Conservation (phyloP, 2,329 filamentous ascomycete genomes). For the Rasamsonia emersonii region DNA sequence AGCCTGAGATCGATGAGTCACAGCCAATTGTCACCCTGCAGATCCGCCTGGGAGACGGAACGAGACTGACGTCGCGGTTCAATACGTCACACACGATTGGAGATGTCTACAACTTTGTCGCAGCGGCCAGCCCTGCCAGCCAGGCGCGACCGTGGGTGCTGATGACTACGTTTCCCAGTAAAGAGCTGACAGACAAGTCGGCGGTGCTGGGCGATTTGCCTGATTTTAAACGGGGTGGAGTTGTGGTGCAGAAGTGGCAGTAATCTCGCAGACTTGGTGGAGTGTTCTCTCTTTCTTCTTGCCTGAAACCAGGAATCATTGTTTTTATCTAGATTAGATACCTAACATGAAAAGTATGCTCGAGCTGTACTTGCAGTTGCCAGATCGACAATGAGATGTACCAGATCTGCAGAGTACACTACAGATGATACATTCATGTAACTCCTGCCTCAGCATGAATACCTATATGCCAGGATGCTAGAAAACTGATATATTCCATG, state of each 20-base stretch:
- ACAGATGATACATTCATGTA: too few species aligned
- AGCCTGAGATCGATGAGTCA: conserved; percentile 47
- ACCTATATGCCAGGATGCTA: too few species aligned
- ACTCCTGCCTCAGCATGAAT: too few species aligned
- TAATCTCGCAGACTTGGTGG: too few species aligned
- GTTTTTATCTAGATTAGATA: too few species aligned
- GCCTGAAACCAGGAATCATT: too few species aligned
- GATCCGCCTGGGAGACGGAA: conserved; percentile 56
- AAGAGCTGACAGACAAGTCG: conserved; percentile 50
- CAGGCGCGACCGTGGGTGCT: conserved; percentile 47
- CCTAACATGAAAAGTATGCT: too few species aligned
- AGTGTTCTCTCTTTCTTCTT: too few species aligned
- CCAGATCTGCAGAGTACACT: too few species aligned
- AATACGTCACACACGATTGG: conserved; percentile 58
- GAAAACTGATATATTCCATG: too few species aligned
- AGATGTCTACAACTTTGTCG: conserved; percentile 55
- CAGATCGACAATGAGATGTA: too few species aligned
- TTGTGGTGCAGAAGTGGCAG: conserved; percentile 44
- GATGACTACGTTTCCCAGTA: conserved; percentile 59
- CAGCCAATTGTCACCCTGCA: conserved; percentile 52
- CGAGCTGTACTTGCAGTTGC: too few species aligned
- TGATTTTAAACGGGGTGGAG: conserved; percentile 43
- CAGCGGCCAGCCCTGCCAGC: conserved; percentile 43
- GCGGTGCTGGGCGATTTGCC: conserved; percentile 37
- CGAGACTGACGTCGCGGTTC: conserved; percentile 52